Evolutionary conservation across 208 protist genomes (phyloP).

Genomic region (Crithidia fasciculata): DNA sequence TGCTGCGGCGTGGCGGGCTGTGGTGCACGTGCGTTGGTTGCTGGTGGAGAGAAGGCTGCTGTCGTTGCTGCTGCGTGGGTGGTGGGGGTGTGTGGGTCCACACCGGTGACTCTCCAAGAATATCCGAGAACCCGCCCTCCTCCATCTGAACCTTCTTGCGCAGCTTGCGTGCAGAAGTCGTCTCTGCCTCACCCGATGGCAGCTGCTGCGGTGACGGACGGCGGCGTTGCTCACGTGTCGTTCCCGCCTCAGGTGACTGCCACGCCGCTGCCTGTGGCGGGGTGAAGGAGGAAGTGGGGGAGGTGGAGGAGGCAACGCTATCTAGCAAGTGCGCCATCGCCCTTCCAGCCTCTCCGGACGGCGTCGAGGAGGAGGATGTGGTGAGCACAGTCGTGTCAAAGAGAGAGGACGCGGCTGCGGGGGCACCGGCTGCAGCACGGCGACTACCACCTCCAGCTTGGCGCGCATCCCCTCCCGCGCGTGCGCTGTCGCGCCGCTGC

Average conservation of each 20-base stretch:
- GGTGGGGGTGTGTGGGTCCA: neutral
- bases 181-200: neutral
- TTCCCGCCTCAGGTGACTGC: conserved; percentile 2
- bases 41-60: neutral
- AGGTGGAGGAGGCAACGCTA: conserved; percentile 27
- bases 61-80: conserved; percentile 5
- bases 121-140: neutral
- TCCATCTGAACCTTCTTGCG: neutral
- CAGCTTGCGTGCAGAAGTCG: neutral
- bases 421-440: too few species aligned
- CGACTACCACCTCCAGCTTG: too few species aligned
- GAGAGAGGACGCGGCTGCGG: conserved; percentile 8
- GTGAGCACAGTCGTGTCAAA: conserved; percentile 22
- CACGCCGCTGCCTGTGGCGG: conserved; percentile 9
- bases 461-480: too few species aligned
- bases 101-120: neutral
- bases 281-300: conserved; percentile 15
- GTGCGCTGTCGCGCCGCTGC: too few species aligned
- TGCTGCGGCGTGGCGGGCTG: neutral
- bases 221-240: neutral
- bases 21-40: neutral
- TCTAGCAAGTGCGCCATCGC: conserved; percentile 36
- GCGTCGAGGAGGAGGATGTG: conserved; percentile 14
- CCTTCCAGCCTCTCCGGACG: conserved; percentile 11
- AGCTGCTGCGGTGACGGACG: neutral